A percentile compares a stretch with the other conserved stretches of the same genome.
Conservation (phyloP, 2,329 filamentous ascomycete genomes). For the Macrophomina phaseolina region DNA sequence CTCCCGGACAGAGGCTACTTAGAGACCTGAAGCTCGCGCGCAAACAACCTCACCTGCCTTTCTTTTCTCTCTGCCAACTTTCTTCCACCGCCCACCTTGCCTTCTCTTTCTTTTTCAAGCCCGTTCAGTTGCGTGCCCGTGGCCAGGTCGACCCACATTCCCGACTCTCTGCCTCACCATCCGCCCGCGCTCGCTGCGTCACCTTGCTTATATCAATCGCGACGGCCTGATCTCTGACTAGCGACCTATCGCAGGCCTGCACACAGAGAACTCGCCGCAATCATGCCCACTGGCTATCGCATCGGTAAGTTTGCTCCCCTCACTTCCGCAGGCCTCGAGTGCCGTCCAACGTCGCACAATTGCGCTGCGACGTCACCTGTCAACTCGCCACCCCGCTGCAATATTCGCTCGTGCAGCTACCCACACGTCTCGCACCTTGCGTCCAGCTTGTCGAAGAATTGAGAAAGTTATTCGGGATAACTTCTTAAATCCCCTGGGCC, state of each 20-base stretch:
- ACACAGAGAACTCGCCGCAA: conserved; percentile 10
- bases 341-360: not conserved
- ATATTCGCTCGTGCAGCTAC: not conserved
- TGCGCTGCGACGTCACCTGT: conserved; percentile 2
- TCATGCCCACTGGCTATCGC: conserved; percentile 27
- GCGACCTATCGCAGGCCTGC: not conserved
- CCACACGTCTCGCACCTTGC: too few relatives aligned
- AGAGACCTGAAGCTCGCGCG: conserved; percentile 15
- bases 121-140: not conserved
- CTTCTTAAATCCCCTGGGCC: too few relatives aligned
- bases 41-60: conserved; percentile 18
- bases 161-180: not conserved
- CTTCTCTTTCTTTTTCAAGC: not conserved
- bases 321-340: not conserved
- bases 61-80: not conserved
- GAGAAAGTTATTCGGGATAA: too few relatives aligned
- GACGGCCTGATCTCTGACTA: conserved; percentile 9
- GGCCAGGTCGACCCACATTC: not conserved
- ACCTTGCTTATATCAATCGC: not conserved
- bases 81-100: not conserved
- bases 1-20: not conserved
- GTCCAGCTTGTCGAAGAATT: too few relatives aligned
- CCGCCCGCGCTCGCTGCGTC: not conserved
- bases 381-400: conserved; percentile 15
- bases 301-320: conserved; percentile 26